Evolutionary conservation across 495 filamentous ascomycete species (phyloP).

Genomic region (Annulohypoxylon bovei): DNA sequence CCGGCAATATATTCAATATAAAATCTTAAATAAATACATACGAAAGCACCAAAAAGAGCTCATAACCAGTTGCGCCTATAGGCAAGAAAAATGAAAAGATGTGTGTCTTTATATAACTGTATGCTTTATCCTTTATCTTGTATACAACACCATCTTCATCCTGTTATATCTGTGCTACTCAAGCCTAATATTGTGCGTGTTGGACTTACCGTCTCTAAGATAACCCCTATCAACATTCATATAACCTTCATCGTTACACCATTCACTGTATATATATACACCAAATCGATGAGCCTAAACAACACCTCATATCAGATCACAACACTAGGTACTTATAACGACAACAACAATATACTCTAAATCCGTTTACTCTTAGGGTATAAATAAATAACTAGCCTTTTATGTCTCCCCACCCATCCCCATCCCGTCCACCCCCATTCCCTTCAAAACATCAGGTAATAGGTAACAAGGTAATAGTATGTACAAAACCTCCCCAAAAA

Average conservation of each 20-base stretch:
- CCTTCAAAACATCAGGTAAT: background rate
- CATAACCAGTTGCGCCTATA: too few relatives aligned
- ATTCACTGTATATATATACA: background rate
- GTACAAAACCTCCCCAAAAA: constrained; percentile 16
- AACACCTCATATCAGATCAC: background rate
- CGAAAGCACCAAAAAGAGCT: too few relatives aligned
- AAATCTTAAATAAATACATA: too few relatives aligned
- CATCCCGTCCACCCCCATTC: background rate
- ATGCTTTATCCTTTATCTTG: too few relatives aligned
- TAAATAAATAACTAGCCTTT: constrained; percentile 10
- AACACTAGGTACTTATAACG: background rate
- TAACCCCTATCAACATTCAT: background rate
- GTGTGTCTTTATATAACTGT: too few relatives aligned
- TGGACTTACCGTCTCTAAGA: background rate
- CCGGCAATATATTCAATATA: too few relatives aligned
- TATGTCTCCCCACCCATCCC: background rate
- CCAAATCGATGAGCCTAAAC: background rate
- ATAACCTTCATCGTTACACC: too few relatives aligned
- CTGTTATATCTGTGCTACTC: too few relatives aligned
- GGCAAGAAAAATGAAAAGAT: too few relatives aligned
- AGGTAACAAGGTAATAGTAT: constrained; percentile 15
- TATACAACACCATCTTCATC: too few relatives aligned
- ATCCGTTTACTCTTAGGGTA: constrained; percentile 3
- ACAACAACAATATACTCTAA: background rate
- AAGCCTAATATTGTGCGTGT: too few relatives aligned